Percentiles rank a stretch among this genome's conserved stretches.
These are phyloP conservation scores for Lotus japonicus DNA, from an alignment of 306 rosid species.

Conservation along the genomic window DNA sequence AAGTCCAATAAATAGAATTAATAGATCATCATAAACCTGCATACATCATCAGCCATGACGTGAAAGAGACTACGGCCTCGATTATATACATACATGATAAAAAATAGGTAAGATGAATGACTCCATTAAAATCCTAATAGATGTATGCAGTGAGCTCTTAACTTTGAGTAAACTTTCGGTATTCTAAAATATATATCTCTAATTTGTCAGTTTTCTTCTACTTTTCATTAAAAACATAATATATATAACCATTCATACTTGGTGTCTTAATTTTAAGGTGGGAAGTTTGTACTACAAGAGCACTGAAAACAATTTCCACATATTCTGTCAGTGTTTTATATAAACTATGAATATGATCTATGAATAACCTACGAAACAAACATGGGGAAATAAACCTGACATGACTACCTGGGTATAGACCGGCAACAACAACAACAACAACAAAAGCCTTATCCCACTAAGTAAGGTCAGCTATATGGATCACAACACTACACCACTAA, in stretches of 20 bases:
- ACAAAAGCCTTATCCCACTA: no score
- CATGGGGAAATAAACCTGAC: not conserved
- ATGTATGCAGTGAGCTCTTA: not conserved
- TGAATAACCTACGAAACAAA: not conserved
- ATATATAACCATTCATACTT: no score
- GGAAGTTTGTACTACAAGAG: no score
- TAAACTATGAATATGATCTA: not conserved
- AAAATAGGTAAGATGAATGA: not conserved
- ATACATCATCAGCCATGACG: constrained; percentile 6
- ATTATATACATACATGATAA: not conserved
- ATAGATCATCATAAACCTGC: constrained; percentile 4
- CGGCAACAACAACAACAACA: no score
- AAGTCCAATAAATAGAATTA: constrained; percentile 13
- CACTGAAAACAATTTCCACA: not conserved
- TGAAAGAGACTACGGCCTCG: constrained; percentile 4
- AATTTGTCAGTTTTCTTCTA: no score
- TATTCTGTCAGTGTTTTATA: not conserved
- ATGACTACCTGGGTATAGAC: not conserved
- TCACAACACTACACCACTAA: no score
- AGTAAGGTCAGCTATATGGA: no score
- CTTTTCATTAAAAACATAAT: no score
- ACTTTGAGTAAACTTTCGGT: not conserved
- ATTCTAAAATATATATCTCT: no score
- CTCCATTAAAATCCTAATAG: not conserved
- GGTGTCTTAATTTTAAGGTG: no score